Conservation (phyloP, 495 filamentous ascomycete genomes). For the Neurospora africana region DNA sequence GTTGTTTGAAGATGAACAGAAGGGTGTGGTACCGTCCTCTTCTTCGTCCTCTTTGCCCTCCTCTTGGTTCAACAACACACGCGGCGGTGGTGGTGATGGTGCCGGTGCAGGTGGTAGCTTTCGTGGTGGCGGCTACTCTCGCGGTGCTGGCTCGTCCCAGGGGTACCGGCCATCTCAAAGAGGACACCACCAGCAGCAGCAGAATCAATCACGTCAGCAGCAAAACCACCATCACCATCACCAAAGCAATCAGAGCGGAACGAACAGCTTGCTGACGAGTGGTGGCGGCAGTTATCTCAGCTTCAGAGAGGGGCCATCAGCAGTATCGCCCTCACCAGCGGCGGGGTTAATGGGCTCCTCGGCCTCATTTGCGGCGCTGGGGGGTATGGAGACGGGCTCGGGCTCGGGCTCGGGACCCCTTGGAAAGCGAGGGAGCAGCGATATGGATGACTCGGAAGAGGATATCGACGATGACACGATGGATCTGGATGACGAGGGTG, state of each 20-base stretch:
- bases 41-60: not conserved
- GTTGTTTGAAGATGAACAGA: constrained; percentile 33
- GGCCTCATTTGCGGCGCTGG: constrained; percentile 2
- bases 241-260: not conserved
- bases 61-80: not conserved
- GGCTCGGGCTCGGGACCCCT: constrained; percentile 10
- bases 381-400: constrained; percentile 10
- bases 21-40: constrained; percentile 17
- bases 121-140: not conserved
- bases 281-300: constrained; percentile 7
- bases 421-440: constrained; percentile 33
- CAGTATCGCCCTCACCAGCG: constrained; percentile 11
- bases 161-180: not conserved
- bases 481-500: constrained; percentile 25
- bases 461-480: constrained; percentile 43
- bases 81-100: constrained; percentile 15
- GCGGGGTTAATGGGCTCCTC: constrained; percentile 5
- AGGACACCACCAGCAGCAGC: not conserved
- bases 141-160: not conserved
- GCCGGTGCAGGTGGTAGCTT: constrained; percentile 8
- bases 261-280: constrained; percentile 17
- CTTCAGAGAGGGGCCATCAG: not conserved
- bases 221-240: not conserved
- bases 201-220: not conserved
- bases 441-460: constrained; percentile 38